Conservation (phyloP, 495 filamentous ascomycete species). For the Evernia prunastri region DNA sequence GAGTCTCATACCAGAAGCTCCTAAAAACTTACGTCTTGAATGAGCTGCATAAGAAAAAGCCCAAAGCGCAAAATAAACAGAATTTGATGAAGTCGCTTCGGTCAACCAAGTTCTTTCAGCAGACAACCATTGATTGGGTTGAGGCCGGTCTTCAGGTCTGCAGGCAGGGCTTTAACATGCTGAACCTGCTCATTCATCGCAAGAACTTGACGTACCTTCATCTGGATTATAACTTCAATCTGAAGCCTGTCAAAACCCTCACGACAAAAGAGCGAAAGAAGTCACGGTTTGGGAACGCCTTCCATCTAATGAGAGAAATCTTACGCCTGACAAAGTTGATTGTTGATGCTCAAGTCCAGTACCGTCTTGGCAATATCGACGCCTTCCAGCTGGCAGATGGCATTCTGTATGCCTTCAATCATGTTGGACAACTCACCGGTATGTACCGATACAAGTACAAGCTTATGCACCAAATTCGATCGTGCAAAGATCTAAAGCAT, state of each 20-base stretch:
- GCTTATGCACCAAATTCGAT: slow-evolving; percentile 99
- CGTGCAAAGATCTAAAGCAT: slow-evolving; percentile 99
- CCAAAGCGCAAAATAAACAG: slow-evolving; percentile 93
- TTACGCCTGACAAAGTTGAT: slow-evolving; percentile 96
- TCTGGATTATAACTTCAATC: slow-evolving; percentile 98
- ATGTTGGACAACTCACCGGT: slow-evolving; percentile 95
- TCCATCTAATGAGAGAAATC: slow-evolving; percentile 99
- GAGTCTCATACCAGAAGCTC: slow-evolving; percentile 99
- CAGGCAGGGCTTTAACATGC: slow-evolving; percentile 98
- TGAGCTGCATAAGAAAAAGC: slow-evolving; percentile 87
- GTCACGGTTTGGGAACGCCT: slow-evolving; percentile 98
- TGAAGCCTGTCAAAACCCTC: slow-evolving; percentile 97
- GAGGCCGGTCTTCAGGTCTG: slow-evolving; percentile 98
- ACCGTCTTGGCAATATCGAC: slow-evolving; percentile 95
- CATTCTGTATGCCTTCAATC: slow-evolving; percentile 98
- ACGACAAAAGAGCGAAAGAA: slow-evolving; percentile 99
- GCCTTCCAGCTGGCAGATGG: slow-evolving; percentile 98
- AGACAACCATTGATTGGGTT: slow-evolving; percentile 98
- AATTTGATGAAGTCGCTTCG: slow-evolving; percentile 83
- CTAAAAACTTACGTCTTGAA: slow-evolving; percentile 96
- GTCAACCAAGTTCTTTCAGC: slow-evolving; percentile 98
- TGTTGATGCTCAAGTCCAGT: slow-evolving; percentile 97
- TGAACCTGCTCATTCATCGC: slow-evolving; percentile 94
- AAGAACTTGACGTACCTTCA: slow-evolving; percentile 99
- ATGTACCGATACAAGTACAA: slow-evolving; percentile 99